Conservation (phyloP, 129 eudicot species). For the Flaveria trinervia region DNA sequence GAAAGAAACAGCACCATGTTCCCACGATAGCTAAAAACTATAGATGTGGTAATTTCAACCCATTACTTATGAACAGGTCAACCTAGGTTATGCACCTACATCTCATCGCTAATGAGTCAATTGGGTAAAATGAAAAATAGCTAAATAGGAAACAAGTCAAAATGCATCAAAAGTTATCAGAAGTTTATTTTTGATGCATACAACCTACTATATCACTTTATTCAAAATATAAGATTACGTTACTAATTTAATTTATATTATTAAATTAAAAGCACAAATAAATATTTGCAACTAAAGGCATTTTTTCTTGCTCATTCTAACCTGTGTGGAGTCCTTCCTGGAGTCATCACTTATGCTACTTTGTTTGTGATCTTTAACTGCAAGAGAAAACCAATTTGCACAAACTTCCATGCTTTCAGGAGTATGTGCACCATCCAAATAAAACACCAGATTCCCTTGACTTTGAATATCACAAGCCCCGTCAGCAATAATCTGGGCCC, state of each 20-base stretch:
- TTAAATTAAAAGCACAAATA: neutral
- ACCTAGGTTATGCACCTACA: neutral
- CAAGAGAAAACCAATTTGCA: conserved; percentile 76
- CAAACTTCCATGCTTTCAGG: conserved; percentile 99
- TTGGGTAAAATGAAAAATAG: neutral
- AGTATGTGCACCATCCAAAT: conserved; percentile 96
- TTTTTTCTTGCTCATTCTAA: conserved; percentile 23
- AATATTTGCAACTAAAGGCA: neutral
- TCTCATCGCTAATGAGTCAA: neutral
- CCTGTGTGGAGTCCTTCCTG: conserved; percentile 62
- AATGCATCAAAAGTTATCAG: neutral
- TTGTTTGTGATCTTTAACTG: conserved; percentile 47
- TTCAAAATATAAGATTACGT: neutral
- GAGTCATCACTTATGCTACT: conserved; percentile 32
- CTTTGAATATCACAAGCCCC: conserved; percentile 47
- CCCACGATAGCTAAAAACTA: neutral
- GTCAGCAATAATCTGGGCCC: conserved; percentile 84
- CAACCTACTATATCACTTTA: neutral
- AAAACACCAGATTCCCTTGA: conserved; percentile 69
- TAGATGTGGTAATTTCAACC: neutral
- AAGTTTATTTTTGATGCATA: neutral
- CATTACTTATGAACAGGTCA: neutral
- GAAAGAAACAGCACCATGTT: neutral
- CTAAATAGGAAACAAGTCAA: neutral
- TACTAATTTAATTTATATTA: neutral